A percentile compares a stretch with the other conserved stretches of the same genome.
These are phyloP conservation scores for Leccinellum albellum DNA, from an alignment of 768 basidiomycete genomes.

Conservation along the genomic window DNA sequence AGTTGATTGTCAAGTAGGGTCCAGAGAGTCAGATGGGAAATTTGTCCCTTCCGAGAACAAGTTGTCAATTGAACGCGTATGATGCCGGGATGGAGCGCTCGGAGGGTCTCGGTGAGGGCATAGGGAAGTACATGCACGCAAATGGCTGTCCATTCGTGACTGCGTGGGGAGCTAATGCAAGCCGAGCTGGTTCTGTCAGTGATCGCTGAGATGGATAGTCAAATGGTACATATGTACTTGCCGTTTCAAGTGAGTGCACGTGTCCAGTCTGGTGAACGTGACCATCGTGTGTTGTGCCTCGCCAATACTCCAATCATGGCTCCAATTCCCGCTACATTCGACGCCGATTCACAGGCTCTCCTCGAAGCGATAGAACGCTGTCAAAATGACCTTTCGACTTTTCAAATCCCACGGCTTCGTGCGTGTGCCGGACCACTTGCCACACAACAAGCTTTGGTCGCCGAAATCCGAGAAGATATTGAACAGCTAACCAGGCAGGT, in stretches of 20 bases:
- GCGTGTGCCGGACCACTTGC: conserved; percentile 65
- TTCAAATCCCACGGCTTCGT: conserved; percentile 73
- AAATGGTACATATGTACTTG: too few species aligned
- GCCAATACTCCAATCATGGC: conserved; percentile 43
- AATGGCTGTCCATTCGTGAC: not conserved
- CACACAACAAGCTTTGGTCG: conserved; percentile 68
- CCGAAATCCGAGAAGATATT: conserved; percentile 75
- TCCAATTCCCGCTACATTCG: conserved; percentile 53
- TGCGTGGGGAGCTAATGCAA: not conserved
- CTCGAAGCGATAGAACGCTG: conserved; percentile 54
- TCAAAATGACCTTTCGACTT: conserved; percentile 58
- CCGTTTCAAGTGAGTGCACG: not conserved
- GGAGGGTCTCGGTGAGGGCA: not conserved
- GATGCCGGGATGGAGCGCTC: not conserved
- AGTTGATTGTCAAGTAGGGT: not conserved
- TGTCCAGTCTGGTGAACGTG: not conserved
- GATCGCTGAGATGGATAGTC: not conserved
- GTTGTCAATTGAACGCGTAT: not conserved
- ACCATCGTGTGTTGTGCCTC: not conserved
- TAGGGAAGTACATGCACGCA: not conserved
- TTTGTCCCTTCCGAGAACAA: not conserved
- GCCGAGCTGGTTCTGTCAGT: not conserved
- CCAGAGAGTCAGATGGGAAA: not conserved
- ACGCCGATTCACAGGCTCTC: conserved; percentile 46
- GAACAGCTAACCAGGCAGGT: conserved; percentile 57